Percentiles rank a stretch among this genome's conserved stretches.
These are phyloP conservation scores for Agrocybe chaxingu DNA, from an alignment of 768 basidiomycete genomes.

Conservation along the genomic window DNA sequence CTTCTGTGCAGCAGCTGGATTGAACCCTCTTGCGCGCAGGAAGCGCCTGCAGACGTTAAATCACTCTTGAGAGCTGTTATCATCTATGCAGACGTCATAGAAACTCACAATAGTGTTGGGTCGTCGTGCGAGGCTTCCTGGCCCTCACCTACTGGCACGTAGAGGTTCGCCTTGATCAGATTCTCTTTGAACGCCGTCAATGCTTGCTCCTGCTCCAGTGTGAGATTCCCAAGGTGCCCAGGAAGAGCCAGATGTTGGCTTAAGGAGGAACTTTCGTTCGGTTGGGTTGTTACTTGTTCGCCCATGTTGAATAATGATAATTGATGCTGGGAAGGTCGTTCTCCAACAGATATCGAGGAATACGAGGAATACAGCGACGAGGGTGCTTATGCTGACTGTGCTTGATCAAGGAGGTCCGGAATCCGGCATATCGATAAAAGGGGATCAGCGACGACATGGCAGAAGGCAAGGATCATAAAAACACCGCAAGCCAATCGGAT, in stretches of 20 bases:
- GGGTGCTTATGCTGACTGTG: too few species aligned
- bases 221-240: constrained; percentile 56
- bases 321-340: background rate
- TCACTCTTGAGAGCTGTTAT: background rate
- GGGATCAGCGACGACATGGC: too few species aligned
- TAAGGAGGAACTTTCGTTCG: background rate
- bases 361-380: too few species aligned
- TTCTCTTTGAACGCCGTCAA: constrained; percentile 52
- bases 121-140: constrained; percentile 59
- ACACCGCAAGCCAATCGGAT: too few species aligned
- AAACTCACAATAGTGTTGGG: constrained; percentile 57
- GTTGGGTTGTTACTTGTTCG: too few species aligned
- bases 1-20: constrained; percentile 56
- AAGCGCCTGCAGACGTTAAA: constrained; percentile 59
- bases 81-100: background rate
- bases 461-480: too few species aligned
- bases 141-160: constrained; percentile 28
- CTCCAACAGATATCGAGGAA: too few species aligned
- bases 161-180: constrained; percentile 50
- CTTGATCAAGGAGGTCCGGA: too few species aligned
- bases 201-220: constrained; percentile 42
- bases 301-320: background rate
- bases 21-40: constrained; percentile 74
- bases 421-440: too few species aligned
- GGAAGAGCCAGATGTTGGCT: constrained; percentile 19